Base-by-base conservation (phyloP, 257 asterid genomes). In the Anisodus acutangulus region DNA sequence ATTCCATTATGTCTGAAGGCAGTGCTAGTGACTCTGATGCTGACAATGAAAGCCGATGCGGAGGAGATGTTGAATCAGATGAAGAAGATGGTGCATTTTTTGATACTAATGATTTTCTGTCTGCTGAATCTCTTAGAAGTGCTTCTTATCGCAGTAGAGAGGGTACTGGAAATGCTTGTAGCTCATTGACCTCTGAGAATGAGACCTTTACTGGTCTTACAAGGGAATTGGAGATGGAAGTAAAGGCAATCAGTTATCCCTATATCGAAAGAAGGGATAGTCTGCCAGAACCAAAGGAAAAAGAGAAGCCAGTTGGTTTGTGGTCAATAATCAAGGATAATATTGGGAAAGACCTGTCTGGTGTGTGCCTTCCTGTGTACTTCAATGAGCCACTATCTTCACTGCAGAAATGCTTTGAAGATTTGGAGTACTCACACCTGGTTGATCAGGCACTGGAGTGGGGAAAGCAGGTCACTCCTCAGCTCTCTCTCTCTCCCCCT, bases 281-380 rank as follows among this genome's bases (percentile, higher is more conserved):
- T 83, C 91, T 97, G 71, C 99, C 99, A 4, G 99, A 95, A 88
- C 99, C 98, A 17, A 93, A 91, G 93, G 99, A 97, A 89, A 95
- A 92, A 81, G 99, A 97, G 89, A 97, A 90, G 93, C 99, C 99
- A 54, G 90, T 95, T 84, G 98, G 99, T 79, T 86, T 97, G 69
- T 97, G 99, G 99, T 95, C 99, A 60, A 93, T 97, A 86, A 97
- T 97, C 85, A 97, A 97, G 93, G 99, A 97, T 88, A 97, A 97
- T 87, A 97, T 97, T 68, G 99, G 98, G 85, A 97, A 97, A 91
- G 99, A 97, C 84, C 93, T 97, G 86, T 97, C 99, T 64, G 98
- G 99, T 85, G 99, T 97, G 85, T 97, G 99, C 89, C 98, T 97
- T 79, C 98, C 99, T 79, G 99, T 97, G 49, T 97, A 93, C 92